phyloP scores from a whole-genome alignment of 208 protist species.

The Zelonia costaricensis region DNA sequence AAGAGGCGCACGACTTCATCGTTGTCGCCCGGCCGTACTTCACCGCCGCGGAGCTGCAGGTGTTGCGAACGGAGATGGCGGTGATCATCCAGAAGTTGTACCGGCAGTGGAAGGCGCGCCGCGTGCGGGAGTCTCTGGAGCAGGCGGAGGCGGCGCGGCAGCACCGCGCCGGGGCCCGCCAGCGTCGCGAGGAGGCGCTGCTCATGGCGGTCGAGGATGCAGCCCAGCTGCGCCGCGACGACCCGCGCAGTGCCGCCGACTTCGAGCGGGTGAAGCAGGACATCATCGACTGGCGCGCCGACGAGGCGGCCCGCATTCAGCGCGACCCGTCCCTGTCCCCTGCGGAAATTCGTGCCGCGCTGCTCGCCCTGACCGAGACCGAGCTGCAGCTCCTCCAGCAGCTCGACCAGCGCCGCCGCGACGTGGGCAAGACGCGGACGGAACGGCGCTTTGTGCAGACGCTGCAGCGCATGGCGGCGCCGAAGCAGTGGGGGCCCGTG shows the following conservation, averaged over 20 bases:
- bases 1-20: constrained; percentile 63
- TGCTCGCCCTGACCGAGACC: constrained; percentile 92
- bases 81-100: constrained; percentile 93
- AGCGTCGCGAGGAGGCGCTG: constrained; percentile 65
- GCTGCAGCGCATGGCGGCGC: constrained; percentile 76
- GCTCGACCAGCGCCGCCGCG: constrained; percentile 90
- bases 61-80: constrained; percentile 68
- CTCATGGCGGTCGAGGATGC: constrained; percentile 61
- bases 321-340: constrained; percentile 40
- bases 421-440: constrained; percentile 62
- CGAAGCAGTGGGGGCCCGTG: constrained; percentile 83
- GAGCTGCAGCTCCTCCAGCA: constrained; percentile 96
- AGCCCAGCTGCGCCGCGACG: constrained; percentile 87
- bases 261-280: constrained; percentile 94
- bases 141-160: constrained; percentile 59
- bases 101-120: constrained; percentile 93
- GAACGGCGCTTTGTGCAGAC: constrained; percentile 63
- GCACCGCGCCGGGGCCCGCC: constrained; percentile 46
- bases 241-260: constrained; percentile 91
- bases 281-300: constrained; percentile 87
- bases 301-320: constrained; percentile 83
- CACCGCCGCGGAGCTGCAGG: constrained; percentile 61
- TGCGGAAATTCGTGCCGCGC: constrained; percentile 57
- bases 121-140: constrained; percentile 57
- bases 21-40: constrained; percentile 90